Percentiles rank a stretch among this genome's conserved stretches.
Conservation (phyloP, 306 rosid species). For the Trichosanthes truncata region DNA sequence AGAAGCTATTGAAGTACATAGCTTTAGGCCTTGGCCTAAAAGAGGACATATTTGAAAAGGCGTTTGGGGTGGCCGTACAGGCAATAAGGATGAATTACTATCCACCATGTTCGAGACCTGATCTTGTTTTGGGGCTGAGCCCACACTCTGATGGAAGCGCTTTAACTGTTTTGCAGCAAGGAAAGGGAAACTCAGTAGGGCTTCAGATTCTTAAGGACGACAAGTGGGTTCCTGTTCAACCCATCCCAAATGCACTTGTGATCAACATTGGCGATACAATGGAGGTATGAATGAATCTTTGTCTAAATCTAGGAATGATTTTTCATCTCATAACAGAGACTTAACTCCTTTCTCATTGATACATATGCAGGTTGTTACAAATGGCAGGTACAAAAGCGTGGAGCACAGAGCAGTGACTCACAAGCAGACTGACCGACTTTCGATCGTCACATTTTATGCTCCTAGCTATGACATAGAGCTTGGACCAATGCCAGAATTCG, state of each 20-base stretch:
- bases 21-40: slow-evolving; percentile 57
- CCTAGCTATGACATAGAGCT: slow-evolving; percentile 85
- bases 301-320: neutral
- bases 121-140: slow-evolving; percentile 92
- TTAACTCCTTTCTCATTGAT: neutral
- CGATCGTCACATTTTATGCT: slow-evolving; percentile 84
- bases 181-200: slow-evolving; percentile 66
- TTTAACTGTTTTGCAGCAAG: slow-evolving; percentile 85
- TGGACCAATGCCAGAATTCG: slow-evolving; percentile 68
- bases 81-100: slow-evolving; percentile 95
- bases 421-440: slow-evolving; percentile 56
- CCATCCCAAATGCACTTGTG: slow-evolving; percentile 77
- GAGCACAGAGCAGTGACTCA: slow-evolving; percentile 95
- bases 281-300: slow-evolving; percentile 39
- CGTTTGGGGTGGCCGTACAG: slow-evolving; percentile 85
- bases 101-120: slow-evolving; percentile 93
- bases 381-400: slow-evolving; percentile 90
- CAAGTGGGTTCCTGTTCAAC: slow-evolving; percentile 69
- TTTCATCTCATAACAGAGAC: neutral
- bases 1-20: slow-evolving; percentile 45
- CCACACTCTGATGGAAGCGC: slow-evolving; percentile 99
- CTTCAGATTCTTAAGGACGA: slow-evolving; percentile 72
- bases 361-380: slow-evolving; percentile 66
- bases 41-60: slow-evolving; percentile 40
- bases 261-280: slow-evolving; percentile 88